Evolutionary conservation across 495 filamentous ascomycete genomes (phyloP), one percentile per base, ranked within the genome.

Genomic region (Pseudevernia furfuracea): DNA sequence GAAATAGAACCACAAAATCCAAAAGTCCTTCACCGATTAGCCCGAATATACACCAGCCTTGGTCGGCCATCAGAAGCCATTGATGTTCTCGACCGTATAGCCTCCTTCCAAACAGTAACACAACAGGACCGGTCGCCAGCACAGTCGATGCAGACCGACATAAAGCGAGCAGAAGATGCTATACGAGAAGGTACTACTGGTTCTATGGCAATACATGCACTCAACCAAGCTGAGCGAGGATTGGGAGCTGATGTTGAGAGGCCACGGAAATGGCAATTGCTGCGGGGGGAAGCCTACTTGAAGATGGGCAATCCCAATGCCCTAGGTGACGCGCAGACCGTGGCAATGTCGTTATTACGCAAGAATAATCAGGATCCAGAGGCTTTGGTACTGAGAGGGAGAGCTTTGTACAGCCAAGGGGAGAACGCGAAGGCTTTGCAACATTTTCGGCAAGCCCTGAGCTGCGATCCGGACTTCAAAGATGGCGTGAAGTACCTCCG

Each of bases 371-470:
- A 90, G 72, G 94, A 98, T 72, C 92, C 94, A 15, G 95, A 98
- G 75, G 95, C 94, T 3, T 76, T 97, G 69, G 87, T 97, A 44
- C 80, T 98, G 61, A 85, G 94, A 49, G 94, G 94, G 32, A 84
- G 91, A 59, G 89, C 91, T 11, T 80, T 94, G 64, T 97, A 97
- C 70, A 88, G 86, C 9, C 87, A 91, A 72, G 94, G 94, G 32
- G 95, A 98, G 68, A 96, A 96, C 67, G 89, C 92, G 0, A 95
- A 96, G 78, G 95, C 94, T 3, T 79, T 95, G n/a, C 88, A 92
- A 70, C 88, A 95, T 75, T 92, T 97, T 78, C 84, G 89, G 68
- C 87, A 94, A 76, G 95, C 94, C 30, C 76, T 96, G 48, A 87
- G 80, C 73, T 91, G 92, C 73, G 95, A 97, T 73, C 94, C 95